phyloP scores from a whole-genome alignment of 768 basidiomycete genomes.

The Termitomyces sp. region DNA sequence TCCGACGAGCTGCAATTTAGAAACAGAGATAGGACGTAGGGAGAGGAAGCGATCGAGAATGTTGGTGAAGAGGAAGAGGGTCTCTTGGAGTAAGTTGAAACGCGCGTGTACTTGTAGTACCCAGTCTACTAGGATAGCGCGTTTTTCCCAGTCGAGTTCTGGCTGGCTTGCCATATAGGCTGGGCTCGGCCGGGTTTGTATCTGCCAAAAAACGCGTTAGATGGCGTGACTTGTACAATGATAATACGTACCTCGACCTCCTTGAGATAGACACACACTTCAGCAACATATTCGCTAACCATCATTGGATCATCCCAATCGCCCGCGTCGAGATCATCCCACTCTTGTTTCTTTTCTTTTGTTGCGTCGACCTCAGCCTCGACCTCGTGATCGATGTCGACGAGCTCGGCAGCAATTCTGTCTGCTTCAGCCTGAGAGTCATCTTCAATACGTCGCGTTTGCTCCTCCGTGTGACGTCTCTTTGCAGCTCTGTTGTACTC shows the following conservation, averaged over 20 bases:
- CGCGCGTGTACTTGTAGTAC: slow-evolving; percentile 85
- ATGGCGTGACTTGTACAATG: not conserved
- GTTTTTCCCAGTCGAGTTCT: slow-evolving; percentile 86
- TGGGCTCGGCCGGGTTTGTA: slow-evolving; percentile 70
- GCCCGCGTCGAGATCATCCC: slow-evolving; percentile 85
- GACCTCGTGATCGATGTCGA: slow-evolving; percentile 18
- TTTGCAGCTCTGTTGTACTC: slow-evolving; percentile 49
- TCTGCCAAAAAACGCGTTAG: slow-evolving; percentile 31
- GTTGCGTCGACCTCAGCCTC: slow-evolving; percentile 19
- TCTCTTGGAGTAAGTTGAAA: slow-evolving; percentile 84
- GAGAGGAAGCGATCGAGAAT: slow-evolving; percentile 76
- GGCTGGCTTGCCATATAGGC: slow-evolving; percentile 82
- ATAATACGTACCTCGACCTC: slow-evolving; percentile 59
- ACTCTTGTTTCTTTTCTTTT: slow-evolving; percentile 45
- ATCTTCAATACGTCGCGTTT: slow-evolving; percentile 23
- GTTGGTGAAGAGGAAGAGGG: slow-evolving; percentile 85
- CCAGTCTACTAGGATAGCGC: slow-evolving; percentile 89
- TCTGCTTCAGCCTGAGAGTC: slow-evolving; percentile 32
- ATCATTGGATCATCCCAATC: slow-evolving; percentile 87
- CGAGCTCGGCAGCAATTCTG: slow-evolving; percentile 34
- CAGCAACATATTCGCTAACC: slow-evolving; percentile 88
- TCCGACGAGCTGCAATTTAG: slow-evolving; percentile 89
- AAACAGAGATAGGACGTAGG: slow-evolving; percentile 66
- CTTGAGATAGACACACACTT: slow-evolving; percentile 85
- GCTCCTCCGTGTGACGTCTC: slow-evolving; percentile 52